Evolutionary conservation across 768 basidiomycete genomes (phyloP).

Genomic region (Kwoniella mangroviensis): DNA sequence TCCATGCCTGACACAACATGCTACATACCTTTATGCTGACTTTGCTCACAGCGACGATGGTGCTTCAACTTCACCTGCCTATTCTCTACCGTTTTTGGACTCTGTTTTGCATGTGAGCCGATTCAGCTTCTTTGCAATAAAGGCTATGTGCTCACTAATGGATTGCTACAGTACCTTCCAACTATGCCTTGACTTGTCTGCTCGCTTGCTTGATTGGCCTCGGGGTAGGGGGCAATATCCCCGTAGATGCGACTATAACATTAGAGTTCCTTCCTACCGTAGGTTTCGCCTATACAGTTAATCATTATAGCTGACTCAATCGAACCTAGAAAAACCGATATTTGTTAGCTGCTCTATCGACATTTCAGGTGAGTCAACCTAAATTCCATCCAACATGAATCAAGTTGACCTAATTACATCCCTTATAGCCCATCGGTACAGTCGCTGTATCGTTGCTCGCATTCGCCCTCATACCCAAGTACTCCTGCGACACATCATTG

Average conservation of each 20-base stretch:
- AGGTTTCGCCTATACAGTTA: too few relatives aligned
- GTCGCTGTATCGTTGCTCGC: slow-evolving; percentile 64
- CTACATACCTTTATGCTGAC: background rate
- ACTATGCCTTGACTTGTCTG: slow-evolving; percentile 32
- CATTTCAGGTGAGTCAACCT: slow-evolving; percentile 36
- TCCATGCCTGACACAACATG: background rate
- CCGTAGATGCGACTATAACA: slow-evolving; percentile 55
- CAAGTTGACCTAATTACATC: background rate
- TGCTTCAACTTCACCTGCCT: slow-evolving; percentile 59
- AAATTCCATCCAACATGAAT: background rate
- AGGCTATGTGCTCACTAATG: background rate
- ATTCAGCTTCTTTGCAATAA: background rate
- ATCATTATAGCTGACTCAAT: too few relatives aligned
- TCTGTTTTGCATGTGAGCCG: slow-evolving; percentile 35
- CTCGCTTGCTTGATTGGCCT: slow-evolving; percentile 26
- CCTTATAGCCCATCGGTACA: slow-evolving; percentile 59
- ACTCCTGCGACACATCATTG: slow-evolving; percentile 60
- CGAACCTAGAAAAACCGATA: slow-evolving; percentile 49
- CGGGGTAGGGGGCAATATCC: slow-evolving; percentile 58
- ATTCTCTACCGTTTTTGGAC: slow-evolving; percentile 57
- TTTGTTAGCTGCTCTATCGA: slow-evolving; percentile 64
- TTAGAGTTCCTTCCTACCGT: slow-evolving; percentile 48
- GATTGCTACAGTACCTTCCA: slow-evolving; percentile 28
- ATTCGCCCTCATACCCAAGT: slow-evolving; percentile 65
- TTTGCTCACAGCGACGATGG: slow-evolving; percentile 39